phyloP scores from a whole-genome alignment of 2,329 filamentous ascomycete species.

The Drechslerella coelobrocha region DNA sequence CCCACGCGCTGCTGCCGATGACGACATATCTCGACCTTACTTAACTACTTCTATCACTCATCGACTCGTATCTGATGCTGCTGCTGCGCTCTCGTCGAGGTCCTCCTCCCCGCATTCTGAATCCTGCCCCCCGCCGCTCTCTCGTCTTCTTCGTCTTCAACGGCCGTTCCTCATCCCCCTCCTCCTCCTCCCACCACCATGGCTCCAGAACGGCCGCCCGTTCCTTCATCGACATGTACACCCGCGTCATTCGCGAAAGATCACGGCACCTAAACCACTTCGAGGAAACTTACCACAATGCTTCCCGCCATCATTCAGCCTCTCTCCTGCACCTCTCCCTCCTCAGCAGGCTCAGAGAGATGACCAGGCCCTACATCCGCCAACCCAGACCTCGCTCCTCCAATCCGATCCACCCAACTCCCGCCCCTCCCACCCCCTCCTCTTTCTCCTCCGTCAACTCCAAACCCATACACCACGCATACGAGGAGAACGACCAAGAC shows the following conservation, averaged over 20 bases:
- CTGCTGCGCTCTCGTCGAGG: background rate
- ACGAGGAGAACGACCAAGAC: background rate
- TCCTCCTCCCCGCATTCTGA: background rate
- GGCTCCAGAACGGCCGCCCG: background rate
- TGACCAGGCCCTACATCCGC: constrained; percentile 18
- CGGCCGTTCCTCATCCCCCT: background rate
- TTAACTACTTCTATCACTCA: background rate
- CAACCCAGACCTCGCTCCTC: background rate
- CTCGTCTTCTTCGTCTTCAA: background rate
- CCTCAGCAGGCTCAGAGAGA: constrained; percentile 15
- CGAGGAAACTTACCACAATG: constrained; percentile 1
- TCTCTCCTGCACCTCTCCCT: constrained; percentile 11
- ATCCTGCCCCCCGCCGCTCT: background rate
- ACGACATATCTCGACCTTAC: background rate
- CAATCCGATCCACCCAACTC: background rate
- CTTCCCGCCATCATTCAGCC: background rate
- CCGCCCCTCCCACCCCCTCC: background rate
- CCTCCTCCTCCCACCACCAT: background rate
- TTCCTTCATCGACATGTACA: background rate
- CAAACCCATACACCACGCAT: background rate
- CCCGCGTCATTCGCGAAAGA: background rate
- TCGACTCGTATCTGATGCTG: background rate
- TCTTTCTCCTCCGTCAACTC: background rate
- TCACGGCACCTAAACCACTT: background rate
- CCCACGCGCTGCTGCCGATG: background rate